Conservation (phyloP, 2,329 filamentous ascomycete genomes). For the Juglanconis juglandina region DNA sequence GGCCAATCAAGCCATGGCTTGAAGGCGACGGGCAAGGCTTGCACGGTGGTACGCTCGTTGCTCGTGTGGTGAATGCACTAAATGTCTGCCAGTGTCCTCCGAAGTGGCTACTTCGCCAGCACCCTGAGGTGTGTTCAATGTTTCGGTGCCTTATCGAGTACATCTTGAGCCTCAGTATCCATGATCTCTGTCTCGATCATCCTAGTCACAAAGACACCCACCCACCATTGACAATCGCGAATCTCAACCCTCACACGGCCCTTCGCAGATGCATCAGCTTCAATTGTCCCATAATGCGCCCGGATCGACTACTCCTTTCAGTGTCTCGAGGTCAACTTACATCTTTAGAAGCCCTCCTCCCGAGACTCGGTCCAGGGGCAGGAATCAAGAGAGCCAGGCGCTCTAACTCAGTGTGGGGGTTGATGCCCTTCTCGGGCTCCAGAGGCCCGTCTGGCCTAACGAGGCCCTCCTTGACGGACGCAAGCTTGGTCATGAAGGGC, state of each 20-base stretch:
- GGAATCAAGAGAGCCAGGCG: not conserved
- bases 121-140: not conserved
- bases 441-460: not conserved
- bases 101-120: too few species aligned
- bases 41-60: too few species aligned
- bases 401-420: not conserved
- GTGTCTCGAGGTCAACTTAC: not conserved
- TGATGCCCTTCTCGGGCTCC: not conserved
- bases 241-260: slow-evolving; percentile 7
- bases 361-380: slow-evolving; percentile 7
- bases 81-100: too few species aligned
- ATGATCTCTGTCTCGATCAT: slow-evolving; percentile 4
- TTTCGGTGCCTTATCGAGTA: slow-evolving; percentile 3
- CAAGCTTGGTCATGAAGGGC: not conserved
- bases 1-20: too few species aligned
- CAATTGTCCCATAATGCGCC: rapidly evolving
- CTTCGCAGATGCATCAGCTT: not conserved
- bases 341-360: slow-evolving; percentile 1
- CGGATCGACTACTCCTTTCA: not conserved
- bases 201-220: not conserved
- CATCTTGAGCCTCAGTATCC: not conserved
- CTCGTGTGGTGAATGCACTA: too few species aligned
- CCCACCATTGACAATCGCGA: slow-evolving; percentile 10
- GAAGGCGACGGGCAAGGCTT: too few species aligned
- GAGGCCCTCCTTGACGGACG: not conserved